Percentiles rank a stretch among this genome's conserved stretches.
Evolutionary conservation across 2,329 filamentous ascomycete species (phyloP).

Genomic region (Fusarium phyllophilum): DNA sequence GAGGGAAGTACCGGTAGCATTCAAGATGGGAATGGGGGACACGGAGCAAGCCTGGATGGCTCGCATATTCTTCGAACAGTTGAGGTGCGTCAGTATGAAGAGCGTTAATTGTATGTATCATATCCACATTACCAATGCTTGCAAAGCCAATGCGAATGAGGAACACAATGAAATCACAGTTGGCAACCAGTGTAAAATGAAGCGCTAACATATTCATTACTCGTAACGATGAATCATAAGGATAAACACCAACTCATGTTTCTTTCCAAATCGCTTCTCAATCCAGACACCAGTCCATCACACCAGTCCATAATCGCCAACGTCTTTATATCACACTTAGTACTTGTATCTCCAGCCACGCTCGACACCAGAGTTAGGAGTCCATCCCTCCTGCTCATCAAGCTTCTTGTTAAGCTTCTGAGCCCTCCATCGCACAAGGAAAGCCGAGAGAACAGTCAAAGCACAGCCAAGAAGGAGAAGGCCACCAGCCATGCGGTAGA

Average conservation of each 20-base stretch:
- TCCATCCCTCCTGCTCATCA: conserved; percentile 26
- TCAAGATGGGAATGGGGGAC: not conserved
- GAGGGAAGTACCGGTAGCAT: not conserved
- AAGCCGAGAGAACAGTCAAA: not conserved
- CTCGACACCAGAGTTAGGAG: conserved; percentile 21
- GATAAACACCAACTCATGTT: not conserved
- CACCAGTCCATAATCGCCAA: not conserved
- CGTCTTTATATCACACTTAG: not conserved
- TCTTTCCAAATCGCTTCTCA: not conserved
- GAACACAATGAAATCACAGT: no score
- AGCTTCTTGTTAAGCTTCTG: conserved; percentile 22
- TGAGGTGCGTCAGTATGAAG: conserved; percentile 18
- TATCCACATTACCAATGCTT: rapidly evolving
- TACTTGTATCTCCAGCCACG: conserved; percentile 30
- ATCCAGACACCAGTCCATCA: not conserved
- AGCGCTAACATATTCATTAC: conserved; percentile 1
- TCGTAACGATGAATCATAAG: not conserved
- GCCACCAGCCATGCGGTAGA: conserved; percentile 46
- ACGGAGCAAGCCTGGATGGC: conserved; percentile 4
- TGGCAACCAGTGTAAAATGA: rapidly evolving
- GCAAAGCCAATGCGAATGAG: rapidly evolving
- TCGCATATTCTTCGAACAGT: conserved; percentile 23
- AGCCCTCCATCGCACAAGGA: conserved; percentile 9
- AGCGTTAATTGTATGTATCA: not conserved
- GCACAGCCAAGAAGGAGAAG: conserved; percentile 5